Evolutionary conservation across 345 rosid genomes (phyloP).

Genomic region (Brassica juncea): DNA sequence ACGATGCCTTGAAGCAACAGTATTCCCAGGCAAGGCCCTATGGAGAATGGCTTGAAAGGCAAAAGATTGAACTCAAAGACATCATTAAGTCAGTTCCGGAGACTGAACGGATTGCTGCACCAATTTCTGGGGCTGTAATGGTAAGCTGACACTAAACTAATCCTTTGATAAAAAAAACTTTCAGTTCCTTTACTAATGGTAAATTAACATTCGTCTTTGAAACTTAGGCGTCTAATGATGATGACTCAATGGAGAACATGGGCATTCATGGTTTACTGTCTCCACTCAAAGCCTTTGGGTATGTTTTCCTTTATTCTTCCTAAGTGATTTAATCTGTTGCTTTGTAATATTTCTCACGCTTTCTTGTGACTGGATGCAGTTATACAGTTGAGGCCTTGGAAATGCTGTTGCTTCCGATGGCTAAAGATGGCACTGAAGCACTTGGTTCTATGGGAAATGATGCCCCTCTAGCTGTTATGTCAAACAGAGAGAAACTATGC

Average conservation of each 20-base stretch:
- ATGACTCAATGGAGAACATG: conserved; percentile 79
- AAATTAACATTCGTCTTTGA: background rate
- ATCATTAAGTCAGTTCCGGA: conserved; percentile 69
- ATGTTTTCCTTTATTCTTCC: conserved; percentile 26
- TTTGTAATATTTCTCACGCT: conserved; percentile 10
- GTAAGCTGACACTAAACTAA: conserved; percentile 45
- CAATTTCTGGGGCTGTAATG: conserved; percentile 63
- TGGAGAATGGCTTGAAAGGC: conserved; percentile 88
- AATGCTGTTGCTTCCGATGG: conserved; percentile 99
- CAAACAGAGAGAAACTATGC: conserved; percentile 80
- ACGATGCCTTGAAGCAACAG: conserved; percentile 91
- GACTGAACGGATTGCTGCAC: conserved; percentile 59
- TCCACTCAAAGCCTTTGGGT: conserved; percentile 98
- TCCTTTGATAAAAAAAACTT: background rate
- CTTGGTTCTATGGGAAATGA: conserved; percentile 99
- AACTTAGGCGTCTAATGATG: conserved; percentile 67
- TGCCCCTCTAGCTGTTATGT: conserved; percentile 97
- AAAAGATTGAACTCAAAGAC: conserved; percentile 79
- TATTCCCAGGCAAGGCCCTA: conserved; percentile 89
- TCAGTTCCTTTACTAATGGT: background rate
- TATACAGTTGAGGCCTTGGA: conserved; percentile 96
- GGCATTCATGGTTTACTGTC: conserved; percentile 89
- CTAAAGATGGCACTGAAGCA: conserved; percentile 91
- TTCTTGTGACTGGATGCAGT: conserved; percentile 48
- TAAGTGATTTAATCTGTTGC: background rate